Evolutionary conservation across 768 basidiomycete genomes (phyloP).

Genomic region (Hysterangium stoloniferum): DNA sequence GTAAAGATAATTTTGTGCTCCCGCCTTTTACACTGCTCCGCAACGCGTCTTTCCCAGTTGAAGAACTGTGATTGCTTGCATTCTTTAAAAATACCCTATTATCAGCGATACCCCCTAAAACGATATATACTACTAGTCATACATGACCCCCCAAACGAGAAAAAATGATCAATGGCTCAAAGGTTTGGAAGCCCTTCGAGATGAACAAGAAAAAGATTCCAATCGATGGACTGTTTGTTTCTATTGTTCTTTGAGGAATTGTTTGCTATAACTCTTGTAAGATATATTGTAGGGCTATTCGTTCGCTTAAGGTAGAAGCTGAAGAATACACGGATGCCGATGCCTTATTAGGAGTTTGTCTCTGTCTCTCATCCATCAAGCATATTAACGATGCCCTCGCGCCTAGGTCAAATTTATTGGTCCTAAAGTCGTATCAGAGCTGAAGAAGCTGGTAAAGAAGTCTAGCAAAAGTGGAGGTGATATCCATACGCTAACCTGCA

Average conservation of each 20-base stretch:
- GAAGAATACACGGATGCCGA: conserved; percentile 3
- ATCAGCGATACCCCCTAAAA: too few relatives aligned
- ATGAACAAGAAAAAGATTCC: conserved; percentile 1
- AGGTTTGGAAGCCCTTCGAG: neutral
- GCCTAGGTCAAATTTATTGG: conserved; percentile 5
- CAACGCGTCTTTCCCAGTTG: too few relatives aligned
- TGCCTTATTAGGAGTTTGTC: neutral
- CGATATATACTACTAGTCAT: too few relatives aligned
- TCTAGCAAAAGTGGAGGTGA: neutral
- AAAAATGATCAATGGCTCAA: neutral
- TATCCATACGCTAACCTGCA: neutral
- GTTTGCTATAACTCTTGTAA: neutral
- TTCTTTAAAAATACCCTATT: too few relatives aligned
- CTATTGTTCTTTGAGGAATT: neutral
- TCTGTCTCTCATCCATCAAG: neutral
- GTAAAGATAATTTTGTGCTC: too few relatives aligned
- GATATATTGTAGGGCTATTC: neutral
- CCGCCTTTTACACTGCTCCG: too few relatives aligned
- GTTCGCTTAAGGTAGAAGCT: conserved; percentile 1
- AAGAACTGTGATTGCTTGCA: too few relatives aligned
- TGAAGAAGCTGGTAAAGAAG: neutral
- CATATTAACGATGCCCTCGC: neutral
- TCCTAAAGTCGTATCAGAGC: neutral
- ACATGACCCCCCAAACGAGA: neutral
- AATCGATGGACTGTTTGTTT: neutral